Evolutionary conservation across 2,329 filamentous ascomycete genomes (phyloP).

Genomic region (Talaromyces rugulosus): DNA sequence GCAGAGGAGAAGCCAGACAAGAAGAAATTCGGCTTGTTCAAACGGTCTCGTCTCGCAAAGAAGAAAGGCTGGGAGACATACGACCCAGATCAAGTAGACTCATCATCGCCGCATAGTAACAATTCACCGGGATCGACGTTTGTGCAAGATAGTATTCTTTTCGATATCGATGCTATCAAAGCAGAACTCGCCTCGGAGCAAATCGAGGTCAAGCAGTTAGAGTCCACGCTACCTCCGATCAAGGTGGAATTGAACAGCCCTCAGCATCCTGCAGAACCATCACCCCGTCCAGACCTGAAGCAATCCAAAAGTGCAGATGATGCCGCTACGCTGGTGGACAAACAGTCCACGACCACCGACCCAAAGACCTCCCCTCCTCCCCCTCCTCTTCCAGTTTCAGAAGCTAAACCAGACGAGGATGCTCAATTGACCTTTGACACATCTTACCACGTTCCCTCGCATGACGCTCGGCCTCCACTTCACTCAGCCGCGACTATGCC

Average conservation of each 20-base stretch:
- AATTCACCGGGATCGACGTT: constrained; percentile 22
- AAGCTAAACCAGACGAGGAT: constrained; percentile 22
- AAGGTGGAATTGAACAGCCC: constrained; percentile 60
- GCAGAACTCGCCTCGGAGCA: constrained; percentile 73
- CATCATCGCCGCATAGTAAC: constrained; percentile 22
- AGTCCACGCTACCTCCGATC: constrained; percentile 86
- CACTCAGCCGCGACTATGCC: constrained; percentile 31
- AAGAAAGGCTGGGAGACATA: constrained; percentile 95
- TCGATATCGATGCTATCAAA: constrained; percentile 92
- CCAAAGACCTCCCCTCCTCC: background rate
- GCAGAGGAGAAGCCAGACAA: constrained; percentile 75
- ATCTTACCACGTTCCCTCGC: constrained; percentile 46
- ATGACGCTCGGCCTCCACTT: constrained; percentile 22
- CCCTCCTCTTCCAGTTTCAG: background rate
- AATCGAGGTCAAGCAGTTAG: constrained; percentile 71
- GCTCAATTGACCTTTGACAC: constrained; percentile 71
- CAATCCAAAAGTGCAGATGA: constrained; percentile 40
- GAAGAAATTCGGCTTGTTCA: constrained; percentile 72
- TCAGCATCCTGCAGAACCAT: constrained; percentile 15
- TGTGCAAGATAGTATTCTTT: constrained; percentile 60
- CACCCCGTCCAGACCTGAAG: constrained; percentile 26
- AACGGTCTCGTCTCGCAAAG: constrained; percentile 66
- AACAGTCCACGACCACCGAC: constrained; percentile 18
- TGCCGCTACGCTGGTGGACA: constrained; percentile 12
- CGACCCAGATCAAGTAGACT: constrained; percentile 55